phyloP scores from a whole-genome alignment of 2,329 filamentous ascomycete genomes.

The Chrysosporium queenslandicum region DNA sequence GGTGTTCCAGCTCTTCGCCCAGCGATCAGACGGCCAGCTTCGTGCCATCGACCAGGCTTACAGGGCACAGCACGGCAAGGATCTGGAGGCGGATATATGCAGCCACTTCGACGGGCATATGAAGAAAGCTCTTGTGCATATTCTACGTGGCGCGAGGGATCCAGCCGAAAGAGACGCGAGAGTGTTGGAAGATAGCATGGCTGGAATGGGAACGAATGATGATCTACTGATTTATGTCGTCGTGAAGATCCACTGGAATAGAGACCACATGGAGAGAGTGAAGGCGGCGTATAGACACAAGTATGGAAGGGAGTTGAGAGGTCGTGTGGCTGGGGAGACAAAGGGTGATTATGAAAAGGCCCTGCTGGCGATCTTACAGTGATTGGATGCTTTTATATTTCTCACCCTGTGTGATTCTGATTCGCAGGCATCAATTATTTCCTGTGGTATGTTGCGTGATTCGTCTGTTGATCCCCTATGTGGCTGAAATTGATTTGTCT shows the following conservation, averaged over 20 bases:
- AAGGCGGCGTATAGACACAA: conserved; percentile 65
- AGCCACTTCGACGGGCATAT: conserved; percentile 88
- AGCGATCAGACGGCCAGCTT: conserved; percentile 70
- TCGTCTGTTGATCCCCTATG: not conserved
- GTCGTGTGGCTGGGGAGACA: conserved; percentile 69
- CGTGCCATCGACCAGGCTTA: conserved; percentile 71
- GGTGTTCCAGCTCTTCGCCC: conserved; percentile 68
- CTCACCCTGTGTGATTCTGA: too few relatives aligned
- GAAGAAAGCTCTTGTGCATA: conserved; percentile 69
- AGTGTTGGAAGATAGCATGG: conserved; percentile 78
- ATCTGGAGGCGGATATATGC: conserved; percentile 63
- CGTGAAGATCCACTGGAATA: conserved; percentile 75
- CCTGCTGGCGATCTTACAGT: conserved; percentile 56
- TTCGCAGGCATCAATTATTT: too few relatives aligned
- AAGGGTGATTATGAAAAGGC: conserved; percentile 71
- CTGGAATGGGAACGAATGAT: conserved; percentile 79
- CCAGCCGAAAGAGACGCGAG: conserved; percentile 67
- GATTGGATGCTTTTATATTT: conserved; percentile 11
- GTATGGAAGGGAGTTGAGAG: conserved; percentile 57
- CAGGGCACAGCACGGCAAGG: conserved; percentile 57
- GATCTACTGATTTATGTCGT: conserved; percentile 65
- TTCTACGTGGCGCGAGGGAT: conserved; percentile 67
- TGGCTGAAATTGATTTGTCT: not conserved
- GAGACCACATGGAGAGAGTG: conserved; percentile 61
- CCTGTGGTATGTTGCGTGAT: too few relatives aligned